A percentile compares a stretch with the other conserved stretches of the same genome.
Evolutionary conservation across 2,329 filamentous ascomycete genomes (phyloP).

Genomic region (Curvularia lunata): DNA sequence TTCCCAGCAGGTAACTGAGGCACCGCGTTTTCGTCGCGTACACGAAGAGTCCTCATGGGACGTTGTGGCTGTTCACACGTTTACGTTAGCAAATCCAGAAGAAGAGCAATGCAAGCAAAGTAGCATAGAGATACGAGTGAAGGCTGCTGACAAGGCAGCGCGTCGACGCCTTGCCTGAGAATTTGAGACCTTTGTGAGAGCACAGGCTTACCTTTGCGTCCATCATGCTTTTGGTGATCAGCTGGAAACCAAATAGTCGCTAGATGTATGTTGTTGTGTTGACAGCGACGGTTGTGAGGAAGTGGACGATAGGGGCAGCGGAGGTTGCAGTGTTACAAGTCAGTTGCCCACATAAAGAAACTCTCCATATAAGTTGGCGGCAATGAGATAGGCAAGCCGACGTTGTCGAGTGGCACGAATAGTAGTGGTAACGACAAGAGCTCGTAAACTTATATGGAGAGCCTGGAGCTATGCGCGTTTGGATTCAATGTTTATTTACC

Average conservation of each 20-base stretch:
- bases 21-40: slow-evolving; percentile 73
- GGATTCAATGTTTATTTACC: slow-evolving; percentile 20
- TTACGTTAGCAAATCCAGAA: slow-evolving; percentile 28
- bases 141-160: slow-evolving; percentile 7
- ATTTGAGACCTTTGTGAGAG: slow-evolving; percentile 7
- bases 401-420: slow-evolving; percentile 34
- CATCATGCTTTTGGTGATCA: slow-evolving; percentile 43
- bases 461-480: slow-evolving; percentile 24
- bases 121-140: slow-evolving; percentile 6
- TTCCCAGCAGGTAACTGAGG: slow-evolving; percentile 51
- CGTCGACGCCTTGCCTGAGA: slow-evolving; percentile 5
- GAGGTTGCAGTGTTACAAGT: slow-evolving; percentile 42
- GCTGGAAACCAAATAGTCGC: slow-evolving; percentile 26
- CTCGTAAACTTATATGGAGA: slow-evolving; percentile 35
- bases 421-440: slow-evolving; percentile 32
- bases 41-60: slow-evolving; percentile 63
- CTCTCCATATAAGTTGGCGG: slow-evolving; percentile 50
- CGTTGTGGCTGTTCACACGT: slow-evolving; percentile 68
- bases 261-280: slow-evolving; percentile 20
- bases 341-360: slow-evolving; percentile 48
- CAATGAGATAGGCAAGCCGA: slow-evolving; percentile 48
- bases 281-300: slow-evolving; percentile 30
- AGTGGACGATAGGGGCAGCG: slow-evolving; percentile 37
- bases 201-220: slow-evolving; percentile 52
- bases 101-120: slow-evolving; percentile 10